Evolutionary conservation across 2,329 filamentous ascomycete species (phyloP).

Genomic region (Calonectria hawksworthii): DNA sequence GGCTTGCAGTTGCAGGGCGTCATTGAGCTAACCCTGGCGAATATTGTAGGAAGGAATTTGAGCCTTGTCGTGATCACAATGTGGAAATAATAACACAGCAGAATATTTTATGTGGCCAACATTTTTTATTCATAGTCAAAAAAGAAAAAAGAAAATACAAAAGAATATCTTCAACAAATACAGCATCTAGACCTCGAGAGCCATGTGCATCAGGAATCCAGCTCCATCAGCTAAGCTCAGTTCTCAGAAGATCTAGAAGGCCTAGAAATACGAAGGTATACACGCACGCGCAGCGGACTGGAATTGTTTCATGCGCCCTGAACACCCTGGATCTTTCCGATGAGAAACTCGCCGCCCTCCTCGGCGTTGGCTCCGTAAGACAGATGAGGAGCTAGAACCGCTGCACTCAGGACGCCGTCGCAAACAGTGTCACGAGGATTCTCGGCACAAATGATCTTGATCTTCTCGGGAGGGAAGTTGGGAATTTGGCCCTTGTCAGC

Average conservation of each 20-base stretch:
- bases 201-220: background rate
- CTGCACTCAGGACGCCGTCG: slow-evolving; percentile 1
- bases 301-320: background rate
- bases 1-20: too few relatives aligned
- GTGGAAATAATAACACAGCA: background rate
- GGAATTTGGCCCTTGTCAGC: slow-evolving; percentile 7
- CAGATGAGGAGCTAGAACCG: slow-evolving; percentile 2
- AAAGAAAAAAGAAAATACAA: background rate
- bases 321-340: background rate
- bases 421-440: slow-evolving; percentile 14
- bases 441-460: slow-evolving; percentile 10
- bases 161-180: background rate
- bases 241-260: background rate
- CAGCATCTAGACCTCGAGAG: background rate
- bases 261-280: background rate
- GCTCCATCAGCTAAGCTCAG: background rate
- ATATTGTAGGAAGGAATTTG: background rate
- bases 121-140: background rate
- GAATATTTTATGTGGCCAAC: background rate
- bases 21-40: too few relatives aligned
- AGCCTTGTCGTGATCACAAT: background rate
- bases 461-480: slow-evolving; percentile 8
- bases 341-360: slow-evolving; percentile 1
- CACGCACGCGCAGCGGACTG: background rate
- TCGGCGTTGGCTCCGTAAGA: slow-evolving; percentile 4